phyloP scores from a whole-genome alignment of 345 rosid genomes.

The Schrenkiella parvula region DNA sequence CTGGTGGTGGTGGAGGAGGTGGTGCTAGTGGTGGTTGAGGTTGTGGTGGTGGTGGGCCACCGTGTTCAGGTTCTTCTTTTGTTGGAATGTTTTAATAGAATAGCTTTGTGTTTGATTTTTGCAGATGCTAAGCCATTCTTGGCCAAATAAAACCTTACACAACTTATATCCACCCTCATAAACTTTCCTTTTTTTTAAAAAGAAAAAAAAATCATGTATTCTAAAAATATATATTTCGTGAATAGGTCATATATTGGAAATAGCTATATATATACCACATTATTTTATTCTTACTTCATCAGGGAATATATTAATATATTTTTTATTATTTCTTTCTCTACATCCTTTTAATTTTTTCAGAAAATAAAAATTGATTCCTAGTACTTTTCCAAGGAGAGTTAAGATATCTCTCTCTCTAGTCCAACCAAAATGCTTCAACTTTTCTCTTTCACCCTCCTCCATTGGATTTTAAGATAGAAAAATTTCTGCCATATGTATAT shows the following conservation, averaged over 20 bases:
- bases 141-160: constrained; percentile 32
- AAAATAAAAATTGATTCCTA: constrained; percentile 31
- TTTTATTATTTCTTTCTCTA: not conserved
- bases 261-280: constrained; percentile 1
- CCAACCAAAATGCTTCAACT: constrained; percentile 31
- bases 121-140: constrained; percentile 32
- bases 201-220: not conserved
- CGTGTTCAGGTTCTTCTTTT: constrained; percentile 28
- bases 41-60: constrained; percentile 32
- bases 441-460: constrained; percentile 33
- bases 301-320: constrained; percentile 7
- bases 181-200: constrained; percentile 16
- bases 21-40: not conserved
- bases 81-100: constrained; percentile 25
- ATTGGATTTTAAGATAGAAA: constrained; percentile 9
- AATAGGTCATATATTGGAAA: not conserved
- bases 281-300: constrained; percentile 21
- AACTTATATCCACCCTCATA: constrained; percentile 10
- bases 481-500: not conserved
- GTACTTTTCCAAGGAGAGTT: constrained; percentile 34
- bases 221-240: not conserved
- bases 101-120: constrained; percentile 25
- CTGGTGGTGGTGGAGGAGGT: constrained; percentile 12
- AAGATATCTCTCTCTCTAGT: constrained; percentile 5
- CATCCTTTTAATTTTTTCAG: not conserved